Evolutionary conservation across 2,329 filamentous ascomycete species (phyloP).

Genomic region (Phialophora verrucosa): DNA sequence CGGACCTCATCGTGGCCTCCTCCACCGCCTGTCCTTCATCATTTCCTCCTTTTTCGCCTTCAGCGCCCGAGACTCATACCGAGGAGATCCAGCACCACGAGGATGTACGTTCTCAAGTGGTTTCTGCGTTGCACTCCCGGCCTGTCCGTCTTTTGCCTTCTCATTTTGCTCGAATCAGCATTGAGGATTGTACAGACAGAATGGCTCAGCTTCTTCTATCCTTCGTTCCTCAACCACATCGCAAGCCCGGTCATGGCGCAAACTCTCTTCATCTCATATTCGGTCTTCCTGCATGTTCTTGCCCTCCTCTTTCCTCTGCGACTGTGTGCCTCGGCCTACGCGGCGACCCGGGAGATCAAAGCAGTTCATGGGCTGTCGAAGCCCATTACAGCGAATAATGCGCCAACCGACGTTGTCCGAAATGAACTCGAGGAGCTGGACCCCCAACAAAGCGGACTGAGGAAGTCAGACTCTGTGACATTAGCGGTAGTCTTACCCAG

Average conservation of each 20-base stretch:
- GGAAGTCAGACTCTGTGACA: constrained; percentile 48
- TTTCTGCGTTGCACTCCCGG: constrained; percentile 38
- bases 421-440: constrained; percentile 55
- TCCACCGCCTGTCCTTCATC: neutral
- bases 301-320: constrained; percentile 63
- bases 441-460: constrained; percentile 3
- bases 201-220: constrained; percentile 26
- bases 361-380: constrained; percentile 29
- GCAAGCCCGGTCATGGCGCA: constrained; percentile 14
- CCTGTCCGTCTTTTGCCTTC: constrained; percentile 35
- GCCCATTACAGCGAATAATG: constrained; percentile 16
- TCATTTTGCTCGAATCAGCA: constrained; percentile 37
- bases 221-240: constrained; percentile 26
- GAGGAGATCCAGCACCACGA: neutral
- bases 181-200: constrained; percentile 37
- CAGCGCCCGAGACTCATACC: neutral
- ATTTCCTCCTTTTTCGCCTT: neutral
- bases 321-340: constrained; percentile 56
- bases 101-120: constrained; percentile 35
- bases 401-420: constrained; percentile 58
- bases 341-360: constrained; percentile 42
- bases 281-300: constrained; percentile 67
- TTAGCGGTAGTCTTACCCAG: constrained; percentile 74
- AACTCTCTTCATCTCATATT: constrained; percentile 61
- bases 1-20: constrained; percentile 3